phyloP scores from a whole-genome alignment of 176 grass and related monocot genomes.

The Saccharum officinarum region DNA sequence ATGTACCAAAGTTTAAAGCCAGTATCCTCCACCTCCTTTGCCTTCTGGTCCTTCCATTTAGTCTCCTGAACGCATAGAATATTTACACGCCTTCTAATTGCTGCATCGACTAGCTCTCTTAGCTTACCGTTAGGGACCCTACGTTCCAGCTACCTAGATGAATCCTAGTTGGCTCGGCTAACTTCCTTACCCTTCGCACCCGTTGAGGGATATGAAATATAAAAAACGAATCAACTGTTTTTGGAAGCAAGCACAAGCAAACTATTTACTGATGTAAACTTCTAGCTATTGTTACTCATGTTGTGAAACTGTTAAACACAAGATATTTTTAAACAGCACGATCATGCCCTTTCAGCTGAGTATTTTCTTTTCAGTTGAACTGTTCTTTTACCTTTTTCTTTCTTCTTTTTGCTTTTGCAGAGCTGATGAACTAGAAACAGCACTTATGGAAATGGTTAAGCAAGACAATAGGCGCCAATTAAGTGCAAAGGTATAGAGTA shows the following conservation, averaged over 20 bases:
- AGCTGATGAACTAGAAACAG: constrained; percentile 97
- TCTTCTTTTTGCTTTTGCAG: constrained; percentile 45
- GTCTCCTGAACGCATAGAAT: too few species aligned
- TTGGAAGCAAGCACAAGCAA: not conserved
- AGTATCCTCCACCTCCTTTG: too few species aligned
- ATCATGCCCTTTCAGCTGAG: not conserved
- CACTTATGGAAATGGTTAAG: constrained; percentile 99
- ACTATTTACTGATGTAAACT: not conserved
- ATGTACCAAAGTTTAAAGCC: too few species aligned
- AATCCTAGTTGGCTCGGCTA: too few species aligned
- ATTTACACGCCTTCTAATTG: too few species aligned
- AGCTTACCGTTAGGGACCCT: too few species aligned
- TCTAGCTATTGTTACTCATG: not conserved
- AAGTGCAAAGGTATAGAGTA: constrained; percentile 81
- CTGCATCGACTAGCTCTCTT: too few species aligned
- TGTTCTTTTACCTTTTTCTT: not conserved
- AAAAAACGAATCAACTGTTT: constrained; percentile 6
- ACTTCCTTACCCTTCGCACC: too few species aligned
- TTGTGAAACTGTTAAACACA: constrained; percentile 3
- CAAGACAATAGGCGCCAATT: constrained; percentile 92
- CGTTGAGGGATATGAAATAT: too few species aligned
- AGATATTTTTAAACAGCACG: not conserved
- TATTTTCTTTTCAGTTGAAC: constrained; percentile 5
- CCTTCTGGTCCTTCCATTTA: too few species aligned
- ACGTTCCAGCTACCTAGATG: too few species aligned